Percentiles rank a stretch among this genome's conserved stretches.
Evolutionary conservation across 148 eudicot genomes (phyloP).

Genomic region (Arbutus unedo): DNA sequence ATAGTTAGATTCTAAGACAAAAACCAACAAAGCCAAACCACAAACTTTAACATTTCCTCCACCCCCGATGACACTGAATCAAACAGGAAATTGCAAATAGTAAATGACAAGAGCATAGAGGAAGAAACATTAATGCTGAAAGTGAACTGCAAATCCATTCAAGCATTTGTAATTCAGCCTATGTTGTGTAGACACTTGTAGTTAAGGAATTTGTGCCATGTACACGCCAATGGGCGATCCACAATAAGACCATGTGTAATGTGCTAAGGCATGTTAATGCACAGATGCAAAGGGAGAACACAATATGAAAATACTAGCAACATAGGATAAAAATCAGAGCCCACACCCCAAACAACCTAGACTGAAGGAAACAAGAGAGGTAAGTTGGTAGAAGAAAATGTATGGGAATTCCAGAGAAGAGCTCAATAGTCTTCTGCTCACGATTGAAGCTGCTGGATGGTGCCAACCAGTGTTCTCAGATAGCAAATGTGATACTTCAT

Average conservation of each 20-base stretch:
- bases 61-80: not conserved
- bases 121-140: not conserved
- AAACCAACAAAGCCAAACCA: not conserved
- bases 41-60: not conserved
- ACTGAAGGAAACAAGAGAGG: not conserved
- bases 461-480: not conserved
- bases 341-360: not conserved
- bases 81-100: not conserved
- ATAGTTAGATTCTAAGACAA: not conserved
- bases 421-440: not conserved
- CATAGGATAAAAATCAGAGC: not conserved
- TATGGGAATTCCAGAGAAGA: not conserved
- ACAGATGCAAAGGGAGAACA: not conserved
- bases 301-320: not conserved
- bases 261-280: not conserved
- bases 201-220: not conserved
- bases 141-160: not conserved
- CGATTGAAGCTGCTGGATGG: not conserved
- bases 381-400: too few species aligned
- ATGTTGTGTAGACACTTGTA: not conserved
- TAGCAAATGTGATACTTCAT: not conserved
- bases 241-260: not conserved
- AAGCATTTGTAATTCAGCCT: not conserved
- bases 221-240: not conserved
- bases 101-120: not conserved